Base-by-base conservation (phyloP, 139 green algal genomes). In the Volvox reticuliferus region DNA sequence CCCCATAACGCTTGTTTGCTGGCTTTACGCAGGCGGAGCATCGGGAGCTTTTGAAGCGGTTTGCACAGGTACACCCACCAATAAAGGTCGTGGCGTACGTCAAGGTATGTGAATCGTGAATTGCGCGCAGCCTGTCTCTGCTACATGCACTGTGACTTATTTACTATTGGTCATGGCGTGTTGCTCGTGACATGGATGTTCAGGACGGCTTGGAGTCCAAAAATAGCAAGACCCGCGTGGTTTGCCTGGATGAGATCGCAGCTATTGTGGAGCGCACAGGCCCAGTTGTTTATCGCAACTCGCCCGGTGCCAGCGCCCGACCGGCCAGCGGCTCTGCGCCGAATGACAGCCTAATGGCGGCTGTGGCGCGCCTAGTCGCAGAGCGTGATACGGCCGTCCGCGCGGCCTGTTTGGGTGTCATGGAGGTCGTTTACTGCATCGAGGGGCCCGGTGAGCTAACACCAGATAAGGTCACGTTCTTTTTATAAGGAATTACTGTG, bases 161-260 rank as follows among this genome's bases (percentile, higher is more conserved):
- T 73, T 73, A 30, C 65, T 9, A 55, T 12, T 73, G 65, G 21
- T 73, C 65, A 16, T 73, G 65, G 21, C 65, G 24, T 73, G 65
- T 28, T 16, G 24, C 24, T 24, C 65, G 12, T 12, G 16, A 24
- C 65, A 73, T 28, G 12, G 2, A 30, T 28, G 65, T 96, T 20
- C 76, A 94, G 35, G 94, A 97, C 36, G 97, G 97, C 55, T 86
- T 99, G 36, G 88, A 93, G 36, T 98, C 96, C 86, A 99, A 99
- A 93, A 99, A 98, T 93, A 98, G 97, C 89, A 96, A 97, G 82
- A 99, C 97, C 2, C 95, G 96, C 33, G 93, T 99, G 50, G 96
- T 97, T 82, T 98, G 96, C 91, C 92, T 96, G 35, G 98, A 99
- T 88, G 96, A 98, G 92, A 93, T 99, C 12, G 96, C 76, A 0